phyloP scores from a whole-genome alignment of 352 stramenopile species.

The Pythium folliculosum region DNA sequence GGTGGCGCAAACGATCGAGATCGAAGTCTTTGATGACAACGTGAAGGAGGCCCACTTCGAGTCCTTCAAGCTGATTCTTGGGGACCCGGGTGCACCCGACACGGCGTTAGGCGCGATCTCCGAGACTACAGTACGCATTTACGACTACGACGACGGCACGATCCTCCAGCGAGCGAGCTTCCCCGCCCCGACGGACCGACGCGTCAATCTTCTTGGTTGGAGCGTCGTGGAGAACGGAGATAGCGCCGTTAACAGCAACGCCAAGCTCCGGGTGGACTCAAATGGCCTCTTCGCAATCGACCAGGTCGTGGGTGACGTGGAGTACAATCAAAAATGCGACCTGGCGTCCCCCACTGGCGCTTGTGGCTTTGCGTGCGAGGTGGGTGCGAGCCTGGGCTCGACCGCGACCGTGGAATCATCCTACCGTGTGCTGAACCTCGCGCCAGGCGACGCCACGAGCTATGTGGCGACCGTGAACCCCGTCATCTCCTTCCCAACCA shows the following conservation, averaged over 20 bases:
- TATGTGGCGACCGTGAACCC: conserved; percentile 42
- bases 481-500: conserved; percentile 43
- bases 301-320: conserved; percentile 50
- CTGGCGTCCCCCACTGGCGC: conserved; percentile 49
- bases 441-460: conserved; percentile 27
- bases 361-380: conserved; percentile 54
- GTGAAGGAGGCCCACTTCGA: conserved; percentile 56
- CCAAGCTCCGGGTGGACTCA: conserved; percentile 42
- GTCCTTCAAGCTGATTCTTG: conserved; percentile 44
- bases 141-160: conserved; percentile 52
- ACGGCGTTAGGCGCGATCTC: conserved; percentile 37
- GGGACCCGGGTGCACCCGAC: conserved; percentile 29
- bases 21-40: conserved; percentile 51
- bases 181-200: conserved; percentile 1
- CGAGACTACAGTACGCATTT: conserved; percentile 51
- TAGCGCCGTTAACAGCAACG: conserved; percentile 7
- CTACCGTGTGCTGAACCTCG: conserved; percentile 43
- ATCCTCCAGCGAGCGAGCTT: conserved; percentile 40
- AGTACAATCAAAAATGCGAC: conserved; percentile 74
- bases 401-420: conserved; percentile 14
- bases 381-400: conserved; percentile 39
- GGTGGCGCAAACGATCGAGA: conserved; percentile 39
- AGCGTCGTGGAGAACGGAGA: conserved; percentile 54
- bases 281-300: conserved; percentile 66
- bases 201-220: conserved; percentile 41